Conservation (phyloP, 2,329 filamentous ascomycete species). For the Trematosphaeria pertusa region DNA sequence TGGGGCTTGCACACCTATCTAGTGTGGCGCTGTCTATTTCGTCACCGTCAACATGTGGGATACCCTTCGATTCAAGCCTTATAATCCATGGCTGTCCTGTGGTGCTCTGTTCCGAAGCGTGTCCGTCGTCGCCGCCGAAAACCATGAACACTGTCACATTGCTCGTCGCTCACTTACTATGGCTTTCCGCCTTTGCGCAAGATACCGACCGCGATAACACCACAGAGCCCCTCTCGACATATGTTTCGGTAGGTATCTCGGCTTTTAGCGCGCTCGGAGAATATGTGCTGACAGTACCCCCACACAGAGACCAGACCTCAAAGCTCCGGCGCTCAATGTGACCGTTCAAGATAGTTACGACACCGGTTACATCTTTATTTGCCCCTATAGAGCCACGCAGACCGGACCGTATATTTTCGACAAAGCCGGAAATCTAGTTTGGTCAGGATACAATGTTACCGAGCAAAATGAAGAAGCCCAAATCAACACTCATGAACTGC, state of each 20-base stretch:
- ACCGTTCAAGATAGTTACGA: constrained; percentile 27
- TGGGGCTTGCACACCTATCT: no score
- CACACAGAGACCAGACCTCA: constrained; percentile 40
- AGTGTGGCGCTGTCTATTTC: no score
- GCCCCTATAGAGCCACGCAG: constrained; percentile 58
- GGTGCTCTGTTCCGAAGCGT: no score
- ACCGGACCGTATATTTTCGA: constrained; percentile 61
- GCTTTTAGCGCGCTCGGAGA: no score
- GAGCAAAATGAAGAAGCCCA: constrained; percentile 42
- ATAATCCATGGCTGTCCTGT: no score
- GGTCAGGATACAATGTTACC: constrained; percentile 59
- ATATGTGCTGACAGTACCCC: neutral
- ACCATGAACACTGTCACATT: no score
- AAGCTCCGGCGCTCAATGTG: constrained; percentile 42
- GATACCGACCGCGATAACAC: neutral
- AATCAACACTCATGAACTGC: constrained; percentile 52
- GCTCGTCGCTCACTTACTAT: no score
- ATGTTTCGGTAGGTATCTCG: constrained; percentile 7
- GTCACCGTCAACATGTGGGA: no score
- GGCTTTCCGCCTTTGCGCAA: neutral
- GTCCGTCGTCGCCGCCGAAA: no score
- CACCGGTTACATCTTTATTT: constrained; percentile 58
- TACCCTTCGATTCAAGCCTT: no score
- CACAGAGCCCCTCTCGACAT: constrained; percentile 5
- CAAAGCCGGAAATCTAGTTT: constrained; percentile 59